Base-by-base conservation (phyloP, 352 stramenopile genomes). In the Pilasporangium apinafurcum region DNA sequence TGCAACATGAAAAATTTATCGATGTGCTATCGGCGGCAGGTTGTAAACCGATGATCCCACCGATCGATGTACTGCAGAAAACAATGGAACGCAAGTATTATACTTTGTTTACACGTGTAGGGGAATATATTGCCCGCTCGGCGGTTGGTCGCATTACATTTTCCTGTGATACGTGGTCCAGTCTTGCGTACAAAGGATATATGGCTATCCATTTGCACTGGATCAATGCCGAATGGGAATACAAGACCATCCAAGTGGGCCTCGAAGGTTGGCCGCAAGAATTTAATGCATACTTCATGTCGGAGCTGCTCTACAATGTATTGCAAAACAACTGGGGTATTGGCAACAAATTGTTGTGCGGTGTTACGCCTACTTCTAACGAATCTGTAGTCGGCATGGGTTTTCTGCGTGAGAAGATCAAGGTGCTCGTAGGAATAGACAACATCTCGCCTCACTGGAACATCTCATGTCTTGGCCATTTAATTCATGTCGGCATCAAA, bases 221-320 rank as follows among this genome's bases (percentile, higher is more conserved):
- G 76, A 82, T 89, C 61, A 89, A 89, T 55, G 73, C 76, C 6
- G 76, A 89, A n/a, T 89, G 76, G 76, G 76, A 89, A 51, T 83
- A 76, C 67, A 89, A 89, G 62, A 75, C 70, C 17, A 81, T 89
- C 38, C 76, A 89, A 51, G 62, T 89, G 34, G 76, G 73, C 1
- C 62, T 89, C 8, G 76, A 89, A 63, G 66, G 71, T 13, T 89
- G 69, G 43, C 71, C 76, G 22, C 48, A 60, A 22, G 74, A 86
- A 22, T 83, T 79, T 48, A 86, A 71, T 44, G 65, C 73, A 14
- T 89, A 86, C 52, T 86, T 86, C 46, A 68, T 89, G 56, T 82
- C 76, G 41, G 76, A 89, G 39, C 54, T 89, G 56, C 56, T 89
- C 21, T 89, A 83, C 61, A 85, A 82, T 48, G 68, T 89, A 40